phyloP scores from a whole-genome alignment of 2,329 filamentous ascomycete species.

The Anisogramma anomala region DNA sequence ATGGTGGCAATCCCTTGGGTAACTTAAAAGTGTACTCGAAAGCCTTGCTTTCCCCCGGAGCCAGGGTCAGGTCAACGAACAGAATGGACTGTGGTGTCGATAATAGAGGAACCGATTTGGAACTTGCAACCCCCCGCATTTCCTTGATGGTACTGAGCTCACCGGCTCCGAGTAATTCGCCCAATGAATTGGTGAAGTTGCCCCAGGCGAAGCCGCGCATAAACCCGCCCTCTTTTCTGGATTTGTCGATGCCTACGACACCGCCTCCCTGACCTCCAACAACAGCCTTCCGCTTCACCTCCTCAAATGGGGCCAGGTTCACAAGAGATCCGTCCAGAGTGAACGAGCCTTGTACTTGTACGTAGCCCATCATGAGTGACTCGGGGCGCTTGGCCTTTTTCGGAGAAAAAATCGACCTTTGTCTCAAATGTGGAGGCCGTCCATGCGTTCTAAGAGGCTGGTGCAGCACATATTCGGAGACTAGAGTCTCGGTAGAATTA shows the following conservation, averaged over 20 bases:
- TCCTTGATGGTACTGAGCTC: conserved; percentile 91
- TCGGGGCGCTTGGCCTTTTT: conserved; percentile 49
- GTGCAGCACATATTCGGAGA: conserved; percentile 72
- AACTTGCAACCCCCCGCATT: conserved; percentile 79
- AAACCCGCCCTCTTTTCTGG: conserved; percentile 65
- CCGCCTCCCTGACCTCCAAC: conserved; percentile 78
- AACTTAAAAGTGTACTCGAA: conserved; percentile 81
- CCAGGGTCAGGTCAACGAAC: conserved; percentile 83
- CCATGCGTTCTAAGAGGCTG: conserved; percentile 24
- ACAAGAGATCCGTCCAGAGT: conserved; percentile 83
- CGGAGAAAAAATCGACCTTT: conserved; percentile 32
- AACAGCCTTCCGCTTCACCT: conserved; percentile 88
- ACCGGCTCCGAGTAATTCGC: conserved; percentile 71
- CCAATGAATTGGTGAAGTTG: conserved; percentile 75
- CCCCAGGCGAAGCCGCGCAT: conserved; percentile 81
- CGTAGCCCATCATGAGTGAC: conserved; percentile 94
- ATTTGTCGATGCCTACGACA: conserved; percentile 66
- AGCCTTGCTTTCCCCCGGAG: conserved; percentile 75
- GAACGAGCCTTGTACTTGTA: conserved; percentile 86
- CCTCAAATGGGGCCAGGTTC: conserved; percentile 81
- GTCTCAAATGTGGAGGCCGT: conserved; percentile 35
- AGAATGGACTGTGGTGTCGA: conserved; percentile 91
- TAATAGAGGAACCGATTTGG: conserved; percentile 79
- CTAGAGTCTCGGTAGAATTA: conserved; percentile 83
- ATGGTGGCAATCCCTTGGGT: conserved; percentile 81